Base-by-base conservation (phyloP, 1,284 basidiomycete genomes). In the Leccinum pallidistipes region DNA sequence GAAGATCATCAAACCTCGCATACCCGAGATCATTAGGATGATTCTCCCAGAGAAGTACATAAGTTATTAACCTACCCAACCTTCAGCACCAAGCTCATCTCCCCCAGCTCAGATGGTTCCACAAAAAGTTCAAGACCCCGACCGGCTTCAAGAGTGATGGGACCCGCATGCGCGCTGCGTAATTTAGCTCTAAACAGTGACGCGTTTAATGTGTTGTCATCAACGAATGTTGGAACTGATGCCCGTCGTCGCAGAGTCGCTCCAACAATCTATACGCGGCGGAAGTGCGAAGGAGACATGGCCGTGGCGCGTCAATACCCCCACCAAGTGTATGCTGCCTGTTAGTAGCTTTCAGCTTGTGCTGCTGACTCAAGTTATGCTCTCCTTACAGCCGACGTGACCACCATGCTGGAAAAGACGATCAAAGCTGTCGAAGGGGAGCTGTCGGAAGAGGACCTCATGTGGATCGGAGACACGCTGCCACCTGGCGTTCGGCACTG, bases 61-160 rank as follows among this genome's bases (percentile, higher is more conserved):
- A 24, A 55, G 32, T 16, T 49, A 16, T 24, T 7, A 24, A 1
- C 21, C 47, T 49, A 24, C 9, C 12, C 5, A 24, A 2, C 47
- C 47, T 49, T 49, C 7, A 14, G 21, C 47, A 5, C 47, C 47
- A 24, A 49, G 47, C 8, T 49, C 47, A 49, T 24, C 47, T 49
- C 21, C 47, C 47, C 7, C 47, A 49, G 47, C 47, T 16, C 21
- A 12, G 21, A 49, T 27, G 47, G 8, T 12, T 11, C 9, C 43
- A 18, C 27, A 4, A 3, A 31, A 47, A 38, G 5, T 5, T 3
- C 24, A 21, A 47, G 5, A 3, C 11, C 38, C 27, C 50, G 2
- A 14, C 60, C 59, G n/a, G 52, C 70, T 29, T 70, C 71, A 1
- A 55, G 21, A 62, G 67, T 70, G 64, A 8, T 73, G 52, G 69